Percentiles rank a stretch among this genome's conserved stretches.
These are phyloP conservation scores for Coprinopsis cinerea DNA, from an alignment of 768 basidiomycete species.

Conservation along the genomic window DNA sequence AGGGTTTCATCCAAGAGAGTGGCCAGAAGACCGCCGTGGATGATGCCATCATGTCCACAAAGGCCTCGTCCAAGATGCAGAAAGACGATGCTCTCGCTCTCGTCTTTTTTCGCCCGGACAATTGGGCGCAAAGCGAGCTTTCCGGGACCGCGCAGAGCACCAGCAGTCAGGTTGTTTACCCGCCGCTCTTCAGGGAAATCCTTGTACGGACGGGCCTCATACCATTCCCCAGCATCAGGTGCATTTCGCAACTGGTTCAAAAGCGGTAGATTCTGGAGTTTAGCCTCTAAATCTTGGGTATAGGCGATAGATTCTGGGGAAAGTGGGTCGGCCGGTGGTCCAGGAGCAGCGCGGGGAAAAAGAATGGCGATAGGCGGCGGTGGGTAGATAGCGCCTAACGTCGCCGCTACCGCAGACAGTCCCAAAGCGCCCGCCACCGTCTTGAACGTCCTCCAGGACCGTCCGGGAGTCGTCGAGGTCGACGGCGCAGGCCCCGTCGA, in stretches of 20 bases:
- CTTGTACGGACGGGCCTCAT: slow-evolving; percentile 71
- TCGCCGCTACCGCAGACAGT: slow-evolving; percentile 35
- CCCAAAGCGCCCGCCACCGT: slow-evolving; percentile 26
- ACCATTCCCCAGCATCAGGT: slow-evolving; percentile 57
- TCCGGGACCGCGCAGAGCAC: slow-evolving; percentile 82
- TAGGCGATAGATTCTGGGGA: slow-evolving; percentile 55
- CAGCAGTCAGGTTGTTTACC: slow-evolving; percentile 80
- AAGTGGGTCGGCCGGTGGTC: slow-evolving; percentile 49
- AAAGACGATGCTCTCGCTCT: slow-evolving; percentile 63
- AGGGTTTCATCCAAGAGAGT: slow-evolving; percentile 86
- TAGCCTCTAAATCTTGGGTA: slow-evolving; percentile 55
- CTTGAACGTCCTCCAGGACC: slow-evolving; percentile 19
- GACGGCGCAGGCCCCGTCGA: slow-evolving; percentile 12
- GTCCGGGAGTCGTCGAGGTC: not conserved
- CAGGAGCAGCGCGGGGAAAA: slow-evolving; percentile 72
- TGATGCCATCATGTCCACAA: slow-evolving; percentile 91
- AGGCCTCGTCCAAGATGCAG: slow-evolving; percentile 81
- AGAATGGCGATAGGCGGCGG: slow-evolving; percentile 60
- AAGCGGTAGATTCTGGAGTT: slow-evolving; percentile 58
- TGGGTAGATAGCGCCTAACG: slow-evolving; percentile 67
- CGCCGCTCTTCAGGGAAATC: slow-evolving; percentile 64
- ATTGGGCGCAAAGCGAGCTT: slow-evolving; percentile 78
- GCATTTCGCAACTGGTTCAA: slow-evolving; percentile 45
- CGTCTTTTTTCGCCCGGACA: slow-evolving; percentile 68
- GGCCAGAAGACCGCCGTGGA: slow-evolving; percentile 90